Evolutionary conservation across 2,329 filamentous ascomycete species (phyloP).

Genomic region (Paramyrothecium sp.): DNA sequence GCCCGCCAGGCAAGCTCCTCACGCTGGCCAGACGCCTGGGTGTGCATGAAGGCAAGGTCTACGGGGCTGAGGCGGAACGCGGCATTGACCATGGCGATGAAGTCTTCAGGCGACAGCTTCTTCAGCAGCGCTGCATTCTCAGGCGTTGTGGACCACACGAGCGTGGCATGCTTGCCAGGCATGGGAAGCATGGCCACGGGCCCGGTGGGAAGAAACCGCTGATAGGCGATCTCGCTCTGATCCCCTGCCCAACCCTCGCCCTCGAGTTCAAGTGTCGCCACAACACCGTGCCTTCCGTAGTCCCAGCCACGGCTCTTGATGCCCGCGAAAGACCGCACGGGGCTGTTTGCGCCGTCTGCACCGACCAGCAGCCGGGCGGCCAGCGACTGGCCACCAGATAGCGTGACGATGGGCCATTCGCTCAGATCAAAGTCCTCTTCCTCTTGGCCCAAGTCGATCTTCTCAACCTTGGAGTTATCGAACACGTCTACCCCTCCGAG

Average conservation of each 20-base stretch:
- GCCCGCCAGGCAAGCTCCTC: conserved; percentile 85
- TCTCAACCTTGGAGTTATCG: conserved; percentile 73
- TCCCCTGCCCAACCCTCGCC: conserved; percentile 54
- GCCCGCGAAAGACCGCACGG: conserved; percentile 83
- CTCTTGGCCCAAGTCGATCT: conserved; percentile 73
- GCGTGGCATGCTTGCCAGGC: conserved; percentile 75
- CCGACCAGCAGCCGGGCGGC: conserved; percentile 84
- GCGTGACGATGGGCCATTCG: conserved; percentile 81
- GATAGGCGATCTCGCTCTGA: conserved; percentile 76
- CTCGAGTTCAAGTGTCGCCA: conserved; percentile 79
- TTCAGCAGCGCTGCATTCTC: conserved; percentile 78
- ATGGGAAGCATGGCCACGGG: conserved; percentile 90
- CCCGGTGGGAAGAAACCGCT: conserved; percentile 89
- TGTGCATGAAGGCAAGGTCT: conserved; percentile 83
- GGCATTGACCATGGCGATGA: conserved; percentile 86
- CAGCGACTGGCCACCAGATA: conserved; percentile 66
- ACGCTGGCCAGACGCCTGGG: conserved; percentile 53
- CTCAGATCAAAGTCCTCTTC: conserved; percentile 72
- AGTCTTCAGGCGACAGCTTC: conserved; percentile 68
- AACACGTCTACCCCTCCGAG: conserved; percentile 69
- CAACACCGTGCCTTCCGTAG: conserved; percentile 85
- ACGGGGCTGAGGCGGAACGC: conserved; percentile 80
- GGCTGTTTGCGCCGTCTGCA: conserved; percentile 92
- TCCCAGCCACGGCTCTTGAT: conserved; percentile 91
- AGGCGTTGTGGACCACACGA: conserved; percentile 94